Evolutionary conservation across 768 basidiomycete species (phyloP).

Genomic region (Leccinum disarticulatum): DNA sequence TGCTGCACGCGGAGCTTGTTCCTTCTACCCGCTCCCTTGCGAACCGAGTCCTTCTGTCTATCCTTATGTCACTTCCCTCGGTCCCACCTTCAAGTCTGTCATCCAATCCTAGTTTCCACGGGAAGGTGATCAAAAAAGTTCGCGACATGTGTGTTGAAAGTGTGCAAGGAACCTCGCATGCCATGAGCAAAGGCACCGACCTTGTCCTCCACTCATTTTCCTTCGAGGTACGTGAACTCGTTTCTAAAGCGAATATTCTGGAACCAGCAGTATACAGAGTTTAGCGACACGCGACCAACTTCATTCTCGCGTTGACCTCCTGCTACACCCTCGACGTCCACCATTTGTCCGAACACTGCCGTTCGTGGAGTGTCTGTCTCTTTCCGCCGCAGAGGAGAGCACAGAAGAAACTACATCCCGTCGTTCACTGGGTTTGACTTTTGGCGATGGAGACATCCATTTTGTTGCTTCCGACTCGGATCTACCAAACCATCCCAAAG

Average conservation of each 20-base stretch:
- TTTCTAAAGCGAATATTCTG: neutral
- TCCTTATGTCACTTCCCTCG: slow-evolving; percentile 55
- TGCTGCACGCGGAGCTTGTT: slow-evolving; percentile 52
- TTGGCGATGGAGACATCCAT: slow-evolving; percentile 6
- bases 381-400: slow-evolving; percentile 63
- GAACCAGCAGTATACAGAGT: slow-evolving; percentile 16
- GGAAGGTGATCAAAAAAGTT: slow-evolving; percentile 44
- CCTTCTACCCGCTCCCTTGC: slow-evolving; percentile 57
- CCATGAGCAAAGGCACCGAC: slow-evolving; percentile 60
- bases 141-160: slow-evolving; percentile 49
- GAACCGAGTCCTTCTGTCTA: slow-evolving; percentile 55
- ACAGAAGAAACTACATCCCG: slow-evolving; percentile 57
- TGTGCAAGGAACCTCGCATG: slow-evolving; percentile 52
- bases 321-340: slow-evolving; percentile 80
- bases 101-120: slow-evolving; percentile 48
- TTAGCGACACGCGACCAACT: slow-evolving; percentile 14
- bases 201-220: slow-evolving; percentile 49
- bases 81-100: slow-evolving; percentile 57
- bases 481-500: neutral
- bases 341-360: slow-evolving; percentile 71
- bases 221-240: slow-evolving; percentile 31
- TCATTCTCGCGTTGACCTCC: slow-evolving; percentile 50
- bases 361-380: slow-evolving; percentile 55
- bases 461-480: slow-evolving; percentile 1
- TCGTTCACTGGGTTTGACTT: slow-evolving; percentile 39